Percentiles rank a stretch among this genome's conserved stretches.
Evolutionary conservation across 352 stramenopile species (phyloP).

Genomic region (Hyaloperonospora arabidopsidis): DNA sequence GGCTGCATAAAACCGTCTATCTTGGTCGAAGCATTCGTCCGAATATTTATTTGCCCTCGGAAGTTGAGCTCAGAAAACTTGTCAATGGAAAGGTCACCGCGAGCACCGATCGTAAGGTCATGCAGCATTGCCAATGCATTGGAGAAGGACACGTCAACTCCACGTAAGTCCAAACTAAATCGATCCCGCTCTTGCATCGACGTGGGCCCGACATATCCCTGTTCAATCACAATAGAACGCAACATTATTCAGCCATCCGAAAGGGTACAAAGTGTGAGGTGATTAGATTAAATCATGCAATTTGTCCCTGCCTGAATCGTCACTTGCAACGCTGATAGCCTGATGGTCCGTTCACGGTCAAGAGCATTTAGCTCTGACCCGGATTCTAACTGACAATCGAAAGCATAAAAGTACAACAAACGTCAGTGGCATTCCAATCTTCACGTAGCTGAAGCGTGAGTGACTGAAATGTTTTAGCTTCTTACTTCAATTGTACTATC

Average conservation of each 20-base stretch:
- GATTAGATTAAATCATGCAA: background rate
- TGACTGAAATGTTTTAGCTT: background rate
- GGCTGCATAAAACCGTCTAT: constrained; percentile 45
- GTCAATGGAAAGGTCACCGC: constrained; percentile 37
- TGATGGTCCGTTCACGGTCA: constrained; percentile 23
- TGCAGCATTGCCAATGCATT: constrained; percentile 42
- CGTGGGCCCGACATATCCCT: constrained; percentile 49
- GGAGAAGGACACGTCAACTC: constrained; percentile 36
- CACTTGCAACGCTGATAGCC: constrained; percentile 37
- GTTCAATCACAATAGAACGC: background rate
- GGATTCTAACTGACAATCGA: constrained; percentile 34
- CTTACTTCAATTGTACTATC: constrained; percentile 44
- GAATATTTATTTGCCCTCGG: constrained; percentile 22
- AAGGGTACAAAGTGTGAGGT: background rate
- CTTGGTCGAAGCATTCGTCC: constrained; percentile 24
- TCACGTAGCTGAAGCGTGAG: background rate
- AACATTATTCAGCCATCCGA: background rate
- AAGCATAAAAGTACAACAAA: constrained; percentile 1
- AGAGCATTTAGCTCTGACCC: constrained; percentile 45
- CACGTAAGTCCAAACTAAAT: constrained; percentile 33
- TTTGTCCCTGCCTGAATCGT: constrained; percentile 33
- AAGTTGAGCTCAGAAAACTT: constrained; percentile 73
- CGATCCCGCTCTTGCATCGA: constrained; percentile 33
- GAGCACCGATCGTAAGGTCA: constrained; percentile 28
- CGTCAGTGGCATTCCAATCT: background rate